These are phyloP conservation scores for Aplosporella prunicola DNA, from an alignment of 2,329 filamentous ascomycete genomes.

Conservation along the genomic window DNA sequence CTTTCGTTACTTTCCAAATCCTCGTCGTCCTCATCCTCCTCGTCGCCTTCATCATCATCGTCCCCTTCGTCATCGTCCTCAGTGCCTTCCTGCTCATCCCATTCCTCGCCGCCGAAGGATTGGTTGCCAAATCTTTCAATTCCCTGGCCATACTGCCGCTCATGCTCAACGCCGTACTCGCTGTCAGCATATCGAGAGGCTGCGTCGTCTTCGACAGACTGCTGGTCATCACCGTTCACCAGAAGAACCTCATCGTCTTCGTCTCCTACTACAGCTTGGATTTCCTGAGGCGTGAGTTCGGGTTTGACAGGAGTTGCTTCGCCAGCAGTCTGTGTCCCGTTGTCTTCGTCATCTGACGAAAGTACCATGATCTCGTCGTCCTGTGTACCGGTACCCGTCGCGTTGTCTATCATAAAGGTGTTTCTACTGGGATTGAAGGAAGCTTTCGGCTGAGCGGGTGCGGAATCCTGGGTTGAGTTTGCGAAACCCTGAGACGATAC, in stretches of 20 bases:
- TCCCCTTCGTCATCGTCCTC: not conserved
- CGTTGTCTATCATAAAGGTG: too few relatives aligned
- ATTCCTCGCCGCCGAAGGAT: not conserved
- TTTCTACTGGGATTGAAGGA: not conserved
- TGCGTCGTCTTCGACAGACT: not conserved
- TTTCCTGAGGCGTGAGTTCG: not conserved
- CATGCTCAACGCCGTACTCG: too few relatives aligned
- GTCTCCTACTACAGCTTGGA: too few relatives aligned
- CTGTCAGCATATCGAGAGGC: too few relatives aligned
- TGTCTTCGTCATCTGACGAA: conserved; percentile 7
- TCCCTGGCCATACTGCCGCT: not conserved
- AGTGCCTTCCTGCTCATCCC: not conserved
- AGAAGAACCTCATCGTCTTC: conserved; percentile 1
- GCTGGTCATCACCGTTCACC: not conserved
- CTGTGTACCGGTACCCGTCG: not conserved
- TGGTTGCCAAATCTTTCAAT: not conserved
- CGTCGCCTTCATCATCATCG: not conserved
- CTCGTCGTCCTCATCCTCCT: not conserved
- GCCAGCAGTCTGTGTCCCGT: not conserved
- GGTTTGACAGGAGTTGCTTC: not conserved
- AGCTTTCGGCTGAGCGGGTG: not conserved
- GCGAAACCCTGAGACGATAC: not conserved
- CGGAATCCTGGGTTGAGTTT: not conserved
- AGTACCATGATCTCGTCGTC: conserved; percentile 6
- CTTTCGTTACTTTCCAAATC: not conserved